Conservation (phyloP, 2,329 filamentous ascomycete genomes). For the Xylaria arbuscula region DNA sequence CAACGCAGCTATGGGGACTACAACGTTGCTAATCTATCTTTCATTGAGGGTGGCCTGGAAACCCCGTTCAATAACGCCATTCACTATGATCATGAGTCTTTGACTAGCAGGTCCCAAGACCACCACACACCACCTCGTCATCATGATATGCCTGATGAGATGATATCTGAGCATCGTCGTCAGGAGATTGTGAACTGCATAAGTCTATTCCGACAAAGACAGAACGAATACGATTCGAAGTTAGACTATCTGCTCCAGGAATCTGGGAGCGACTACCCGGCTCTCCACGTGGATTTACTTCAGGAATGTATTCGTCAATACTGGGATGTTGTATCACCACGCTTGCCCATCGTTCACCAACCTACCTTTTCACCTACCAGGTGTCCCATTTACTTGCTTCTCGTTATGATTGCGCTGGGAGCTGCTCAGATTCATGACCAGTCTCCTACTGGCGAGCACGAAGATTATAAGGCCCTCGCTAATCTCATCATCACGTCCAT, state of each 20-base stretch:
- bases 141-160: slow-evolving; percentile 56
- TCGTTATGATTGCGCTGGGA: slow-evolving; percentile 86
- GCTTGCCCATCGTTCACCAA: slow-evolving; percentile 87
- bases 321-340: slow-evolving; percentile 87
- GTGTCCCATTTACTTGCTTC: slow-evolving; percentile 80
- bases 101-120: slow-evolving; percentile 60
- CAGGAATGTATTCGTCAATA: slow-evolving; percentile 86
- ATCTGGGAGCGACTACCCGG: slow-evolving; percentile 57
- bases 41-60: slow-evolving; percentile 62
- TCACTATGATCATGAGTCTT: slow-evolving; percentile 63
- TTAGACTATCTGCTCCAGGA: slow-evolving; percentile 52
- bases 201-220: slow-evolving; percentile 57
- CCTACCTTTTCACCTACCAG: slow-evolving; percentile 85
- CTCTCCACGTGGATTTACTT: slow-evolving; percentile 81
- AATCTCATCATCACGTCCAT: slow-evolving; percentile 76
- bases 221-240: slow-evolving; percentile 54
- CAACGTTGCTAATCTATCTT: slow-evolving; percentile 57
- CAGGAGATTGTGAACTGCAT: slow-evolving; percentile 59
- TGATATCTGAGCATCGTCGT: slow-evolving; percentile 58
- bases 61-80: slow-evolving; percentile 64
- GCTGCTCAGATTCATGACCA: slow-evolving; percentile 79
- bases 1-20: slow-evolving; percentile 57
- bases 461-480: slow-evolving; percentile 60
- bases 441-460: slow-evolving; percentile 64
- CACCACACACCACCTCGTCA: slow-evolving; percentile 57